Base-by-base conservation (phyloP, 371 early-diverging fungal genomes). In the Saksenaea vasiformis region DNA sequence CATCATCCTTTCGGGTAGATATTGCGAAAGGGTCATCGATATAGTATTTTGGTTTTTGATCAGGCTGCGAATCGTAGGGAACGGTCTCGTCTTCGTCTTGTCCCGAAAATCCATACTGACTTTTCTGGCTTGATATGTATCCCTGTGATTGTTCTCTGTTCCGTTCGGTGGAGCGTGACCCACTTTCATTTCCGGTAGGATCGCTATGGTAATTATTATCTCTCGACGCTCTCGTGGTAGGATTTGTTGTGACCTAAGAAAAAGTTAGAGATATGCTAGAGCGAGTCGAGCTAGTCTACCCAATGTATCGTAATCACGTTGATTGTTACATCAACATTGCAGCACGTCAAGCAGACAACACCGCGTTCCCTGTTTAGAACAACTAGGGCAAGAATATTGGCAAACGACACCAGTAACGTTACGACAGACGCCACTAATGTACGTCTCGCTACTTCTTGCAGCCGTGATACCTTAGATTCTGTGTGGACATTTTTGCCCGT, bases 251-350 rank as follows among this genome's bases (percentile, higher is more conserved):
- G 24, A 60, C 60, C 58, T 38, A 17, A 27, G 39, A 38, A 43
- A 43, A 2, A 43, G 43, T 14, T 47, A 19, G n/a, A 31, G 27
- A 59, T 59, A 43, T 37, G 3, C 7, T 15, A 56, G 17, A 3
- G 15, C 51, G 3, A 22, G 28, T 34, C 35, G 13, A 36, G 11
- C 9, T 1, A 22, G 22, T 22, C 2, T 68, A 83, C 84, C 85
- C 85, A 85, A 61, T 86, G 86, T 51, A 86, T 72, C 1, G 83
- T 76, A 19, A 81, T 67, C 4, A 82, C 81, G 57, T 85, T 86
- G 56, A 85, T 68, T 0, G 84, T 85, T 24, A 86, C 85, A 72
- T 86, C 85, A 22, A 85, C 60, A 2, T 80, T 83, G 58, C 87
- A 86, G 22, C 77, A 77, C 0, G 78, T 83, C 14, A 86, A 44